A percentile compares a stretch with the other conserved stretches of the same genome.
These are phyloP conservation scores for Bryoerythrophyllum caledonicum DNA, from an alignment of 225 moss, liverwort and hornwort genomes.

Conservation along the genomic window DNA sequence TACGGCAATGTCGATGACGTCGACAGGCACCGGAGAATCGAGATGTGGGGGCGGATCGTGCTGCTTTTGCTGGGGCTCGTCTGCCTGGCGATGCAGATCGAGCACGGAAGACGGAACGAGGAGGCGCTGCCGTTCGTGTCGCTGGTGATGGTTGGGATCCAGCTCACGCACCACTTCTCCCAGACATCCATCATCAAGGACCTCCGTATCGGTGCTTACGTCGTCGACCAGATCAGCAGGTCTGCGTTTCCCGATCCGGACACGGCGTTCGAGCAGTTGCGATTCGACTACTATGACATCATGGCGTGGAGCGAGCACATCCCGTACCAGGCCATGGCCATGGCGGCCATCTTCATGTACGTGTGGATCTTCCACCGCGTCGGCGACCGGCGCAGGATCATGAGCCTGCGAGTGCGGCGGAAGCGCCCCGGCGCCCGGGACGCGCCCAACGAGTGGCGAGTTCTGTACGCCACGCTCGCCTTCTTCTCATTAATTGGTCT, in stretches of 20 bases:
- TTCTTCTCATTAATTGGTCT: neutral
- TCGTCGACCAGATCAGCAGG: too few species aligned
- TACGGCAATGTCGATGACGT: accelerated
- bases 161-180: slow-evolving; percentile 11
- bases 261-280: too few species aligned
- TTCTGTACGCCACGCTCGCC: neutral
- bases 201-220: neutral
- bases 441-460: slow-evolving; percentile 16
- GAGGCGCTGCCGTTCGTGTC: slow-evolving; percentile 24
- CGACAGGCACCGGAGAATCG: neutral
- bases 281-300: neutral
- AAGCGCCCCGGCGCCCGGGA: neutral
- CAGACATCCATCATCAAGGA: slow-evolving; percentile 14
- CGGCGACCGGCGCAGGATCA: slow-evolving; percentile 33
- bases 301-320: slow-evolving; percentile 28
- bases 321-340: slow-evolving; percentile 34
- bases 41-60: neutral
- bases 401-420: slow-evolving; percentile 23
- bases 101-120: slow-evolving; percentile 11
- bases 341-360: slow-evolving; percentile 36
- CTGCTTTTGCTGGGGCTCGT: slow-evolving; percentile 1
- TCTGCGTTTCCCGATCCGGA: too few species aligned
- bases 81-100: slow-evolving; percentile 8
- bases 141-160: slow-evolving; percentile 21
- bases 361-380: slow-evolving; percentile 34